A percentile compares a stretch with the other conserved stretches of the same genome.
Evolutionary conservation across 139 green algal species (phyloP).

Genomic region (Auxenochlorella pyrenoidosa): DNA sequence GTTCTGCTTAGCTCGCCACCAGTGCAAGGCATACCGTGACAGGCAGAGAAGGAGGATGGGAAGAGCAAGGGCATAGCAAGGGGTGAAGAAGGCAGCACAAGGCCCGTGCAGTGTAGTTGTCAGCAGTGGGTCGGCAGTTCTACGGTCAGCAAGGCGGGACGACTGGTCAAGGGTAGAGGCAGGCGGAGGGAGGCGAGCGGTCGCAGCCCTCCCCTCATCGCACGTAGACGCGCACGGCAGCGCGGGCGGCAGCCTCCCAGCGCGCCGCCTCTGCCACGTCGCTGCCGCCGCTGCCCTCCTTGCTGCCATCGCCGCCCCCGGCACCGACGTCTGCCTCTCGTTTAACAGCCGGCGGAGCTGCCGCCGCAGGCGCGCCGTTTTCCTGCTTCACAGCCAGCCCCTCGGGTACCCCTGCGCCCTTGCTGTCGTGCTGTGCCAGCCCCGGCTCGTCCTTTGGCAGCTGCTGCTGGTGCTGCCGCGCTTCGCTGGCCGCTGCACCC

Average conservation of each 20-base stretch:
- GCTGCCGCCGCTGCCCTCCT: neutral
- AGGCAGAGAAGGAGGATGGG: no score
- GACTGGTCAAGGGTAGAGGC: neutral
- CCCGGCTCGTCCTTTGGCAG: neutral
- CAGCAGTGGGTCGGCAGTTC: no score
- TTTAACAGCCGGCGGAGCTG: neutral
- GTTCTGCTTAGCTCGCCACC: no score
- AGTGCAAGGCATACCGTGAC: no score
- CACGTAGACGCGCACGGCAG: constrained; percentile 37
- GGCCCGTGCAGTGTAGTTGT: no score
- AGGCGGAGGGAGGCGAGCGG: neutral
- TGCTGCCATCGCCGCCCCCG: neutral
- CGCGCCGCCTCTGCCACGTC: neutral
- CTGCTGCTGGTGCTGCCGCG: neutral
- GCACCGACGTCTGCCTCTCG: neutral
- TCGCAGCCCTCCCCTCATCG: neutral
- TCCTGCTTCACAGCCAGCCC: neutral
- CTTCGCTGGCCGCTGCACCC: neutral
- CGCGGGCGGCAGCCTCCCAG: constrained; percentile 19
- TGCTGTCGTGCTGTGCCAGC: neutral
- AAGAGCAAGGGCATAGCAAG: neutral
- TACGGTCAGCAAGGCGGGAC: neutral
- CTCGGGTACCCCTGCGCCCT: neutral
- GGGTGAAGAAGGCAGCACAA: neutral
- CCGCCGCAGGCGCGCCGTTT: neutral